These are phyloP conservation scores for Avena atlantica DNA, from an alignment of 176 grass and related monocot species.

Conservation along the genomic window DNA sequence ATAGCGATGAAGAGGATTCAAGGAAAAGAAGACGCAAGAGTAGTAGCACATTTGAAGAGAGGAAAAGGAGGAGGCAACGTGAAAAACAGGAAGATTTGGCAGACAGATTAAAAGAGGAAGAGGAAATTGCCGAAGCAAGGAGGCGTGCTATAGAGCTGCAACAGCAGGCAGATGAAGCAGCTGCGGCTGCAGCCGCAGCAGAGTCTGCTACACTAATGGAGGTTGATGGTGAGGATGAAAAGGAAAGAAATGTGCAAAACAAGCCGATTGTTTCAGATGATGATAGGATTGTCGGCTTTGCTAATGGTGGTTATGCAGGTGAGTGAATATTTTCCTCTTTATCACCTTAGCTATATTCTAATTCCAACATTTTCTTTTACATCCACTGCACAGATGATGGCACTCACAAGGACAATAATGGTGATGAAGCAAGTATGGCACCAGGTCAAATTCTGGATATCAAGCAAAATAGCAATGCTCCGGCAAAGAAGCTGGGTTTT, in stretches of 20 bases:
- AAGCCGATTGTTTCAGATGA: constrained; percentile 43
- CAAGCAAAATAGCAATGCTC: constrained; percentile 73
- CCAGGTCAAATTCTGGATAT: constrained; percentile 45
- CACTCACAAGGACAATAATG: constrained; percentile 47
- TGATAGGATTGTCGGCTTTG: constrained; percentile 40
- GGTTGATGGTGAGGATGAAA: constrained; percentile 63
- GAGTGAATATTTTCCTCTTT: constrained; percentile 25
- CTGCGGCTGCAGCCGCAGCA: constrained; percentile 30
- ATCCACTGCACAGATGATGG: constrained; percentile 52
- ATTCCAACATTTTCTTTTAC: constrained; percentile 22
- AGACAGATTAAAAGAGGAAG: constrained; percentile 82
- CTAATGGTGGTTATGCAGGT: constrained; percentile 59
- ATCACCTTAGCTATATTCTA: constrained; percentile 4
- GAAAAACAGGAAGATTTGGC: constrained; percentile 89
- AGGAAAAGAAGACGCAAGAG: constrained; percentile 84
- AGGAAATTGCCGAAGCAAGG: constrained; percentile 84
- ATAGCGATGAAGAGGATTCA: constrained; percentile 86
- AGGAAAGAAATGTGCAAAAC: constrained; percentile 58
- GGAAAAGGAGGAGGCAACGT: constrained; percentile 78
- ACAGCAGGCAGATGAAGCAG: constrained; percentile 60
- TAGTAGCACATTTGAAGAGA: constrained; percentile 63
- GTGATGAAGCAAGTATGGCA: constrained; percentile 45
- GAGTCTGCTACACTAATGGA: constrained; percentile 63
- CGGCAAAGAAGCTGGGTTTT: constrained; percentile 89
- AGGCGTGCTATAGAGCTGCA: constrained; percentile 66